Base-by-base conservation (phyloP, 1,139 yeast genomes). In the Pneumocystis murina region DNA sequence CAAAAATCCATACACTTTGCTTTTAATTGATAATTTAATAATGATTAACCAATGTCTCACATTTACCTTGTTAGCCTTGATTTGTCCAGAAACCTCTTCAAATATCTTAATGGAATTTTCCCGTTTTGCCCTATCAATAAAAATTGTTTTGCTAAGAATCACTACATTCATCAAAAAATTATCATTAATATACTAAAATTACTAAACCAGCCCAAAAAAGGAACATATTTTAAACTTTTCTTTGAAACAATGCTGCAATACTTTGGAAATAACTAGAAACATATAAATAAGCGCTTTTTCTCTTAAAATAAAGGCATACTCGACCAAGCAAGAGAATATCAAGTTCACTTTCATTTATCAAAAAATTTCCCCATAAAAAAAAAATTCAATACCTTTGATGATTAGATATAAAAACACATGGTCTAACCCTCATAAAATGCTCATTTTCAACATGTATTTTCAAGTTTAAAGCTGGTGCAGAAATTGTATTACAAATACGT, bases 131-230 rank as follows among this genome's bases (percentile, higher is more conserved):
- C 99, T 83, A 73, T 92, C 96, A 67, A 92, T 79, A 75, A 92
- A 92, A 71, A 91, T 86, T 1, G 97, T 86, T 14, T 97, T 97
- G 67, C 95, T 85, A 28, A 90, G 80, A 35, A 83, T 72, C 98
- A 92, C 68, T 66, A 33, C 1, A 20, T 28, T 30, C n/a, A 78
- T 60, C 35, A 61, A 59, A n/a, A 55, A 5, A 61, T 28, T 28
- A 33, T 17, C 16, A n/a, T n/a, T 20, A 7, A 16, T 41, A 54
- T 60, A 17, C 33, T 63, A 59, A 33, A 62, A 61, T 33, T 61
- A 66, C 68, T 85, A 76, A 90, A 92, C 97, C 97, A 91, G 10
- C 99, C 99, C 69, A 92, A 79, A 71, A 94, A 82, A n/a, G 99
- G 99, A 61, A 88, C 79, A 72, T 82, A 89, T 71, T 87, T 84